A percentile compares a stretch with the other conserved stretches of the same genome.
phyloP scores from a whole-genome alignment of 139 green algal genomes.

The Microglena sp. region DNA sequence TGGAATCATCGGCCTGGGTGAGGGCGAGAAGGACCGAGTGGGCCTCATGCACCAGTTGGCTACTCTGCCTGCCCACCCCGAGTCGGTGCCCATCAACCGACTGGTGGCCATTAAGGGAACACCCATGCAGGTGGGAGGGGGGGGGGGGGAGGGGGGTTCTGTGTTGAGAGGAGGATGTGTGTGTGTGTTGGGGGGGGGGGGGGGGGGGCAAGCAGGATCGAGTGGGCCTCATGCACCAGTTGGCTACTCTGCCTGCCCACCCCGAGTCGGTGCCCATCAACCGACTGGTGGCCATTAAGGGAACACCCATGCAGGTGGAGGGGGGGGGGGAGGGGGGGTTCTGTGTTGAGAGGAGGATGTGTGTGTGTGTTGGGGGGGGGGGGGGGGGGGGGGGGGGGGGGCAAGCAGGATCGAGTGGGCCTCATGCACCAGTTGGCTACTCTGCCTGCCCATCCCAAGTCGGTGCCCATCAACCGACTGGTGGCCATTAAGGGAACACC shows the following conservation, averaged over 20 bases:
- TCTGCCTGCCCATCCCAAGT: constrained; percentile 91
- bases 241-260: constrained; percentile 91
- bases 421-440: constrained; percentile 72
- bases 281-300: constrained; percentile 21
- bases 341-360: neutral
- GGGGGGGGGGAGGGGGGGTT: neutral
- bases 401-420: constrained; percentile 25
- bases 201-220: constrained; percentile 56
- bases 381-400: too few relatives aligned
- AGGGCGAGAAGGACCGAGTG: constrained; percentile 42
- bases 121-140: constrained; percentile 59
- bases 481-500: constrained; percentile 87
- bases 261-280: constrained; percentile 97
- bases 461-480: constrained; percentile 94
- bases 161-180: too few relatives aligned
- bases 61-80: constrained; percentile 90
- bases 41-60: constrained; percentile 61
- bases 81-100: constrained; percentile 95
- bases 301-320: constrained; percentile 2
- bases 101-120: constrained; percentile 90
- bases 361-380: too few relatives aligned
- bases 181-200: constrained; percentile 90
- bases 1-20: constrained; percentile 88
- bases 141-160: too few relatives aligned
- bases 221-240: constrained; percentile 40